phyloP scores from a whole-genome alignment of 805 yeast species.

The Candida germanica region DNA sequence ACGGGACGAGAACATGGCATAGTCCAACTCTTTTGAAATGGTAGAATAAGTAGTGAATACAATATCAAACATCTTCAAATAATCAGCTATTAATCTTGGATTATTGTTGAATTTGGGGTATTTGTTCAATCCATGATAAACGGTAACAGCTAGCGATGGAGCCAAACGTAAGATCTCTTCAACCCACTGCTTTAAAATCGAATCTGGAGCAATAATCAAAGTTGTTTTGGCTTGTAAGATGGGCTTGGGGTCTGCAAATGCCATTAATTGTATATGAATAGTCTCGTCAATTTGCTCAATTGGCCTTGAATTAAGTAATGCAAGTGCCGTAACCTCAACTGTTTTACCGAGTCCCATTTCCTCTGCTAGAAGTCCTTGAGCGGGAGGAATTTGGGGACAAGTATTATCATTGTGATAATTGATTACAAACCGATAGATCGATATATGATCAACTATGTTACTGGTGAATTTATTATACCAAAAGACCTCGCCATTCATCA shows the following conservation, averaged over 20 bases:
- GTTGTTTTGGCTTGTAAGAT: constrained; percentile 64
- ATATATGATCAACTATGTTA: constrained; percentile 35
- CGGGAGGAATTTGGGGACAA: constrained; percentile 35
- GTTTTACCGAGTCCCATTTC: constrained; percentile 99
- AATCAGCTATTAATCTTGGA: constrained; percentile 47
- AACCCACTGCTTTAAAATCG: constrained; percentile 83
- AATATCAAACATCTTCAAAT: constrained; percentile 63
- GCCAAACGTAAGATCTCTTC: constrained; percentile 62
- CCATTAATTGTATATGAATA: constrained; percentile 24
- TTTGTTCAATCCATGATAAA: constrained; percentile 56
- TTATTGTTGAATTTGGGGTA: constrained; percentile 27
- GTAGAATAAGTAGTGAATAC: constrained; percentile 76
- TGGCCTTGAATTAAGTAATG: constrained; percentile 58
- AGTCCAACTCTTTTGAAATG: constrained; percentile 71
- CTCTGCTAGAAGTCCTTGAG: constrained; percentile 75
- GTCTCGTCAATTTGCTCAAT: constrained; percentile 26
- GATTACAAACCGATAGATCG: constrained; percentile 27
- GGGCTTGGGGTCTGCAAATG: constrained; percentile 41
- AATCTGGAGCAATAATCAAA: constrained; percentile 79
- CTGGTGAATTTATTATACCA: constrained; percentile 56
- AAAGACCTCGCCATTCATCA: constrained; percentile 12
- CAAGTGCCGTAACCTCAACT: constrained; percentile 71
- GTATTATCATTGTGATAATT: constrained; percentile 21
- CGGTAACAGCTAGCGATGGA: constrained; percentile 56
- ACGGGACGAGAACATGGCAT: constrained; percentile 69